These are phyloP conservation scores for Chytriomyces confervae DNA, from an alignment of 192 early-diverging fungal species.

Conservation along the genomic window DNA sequence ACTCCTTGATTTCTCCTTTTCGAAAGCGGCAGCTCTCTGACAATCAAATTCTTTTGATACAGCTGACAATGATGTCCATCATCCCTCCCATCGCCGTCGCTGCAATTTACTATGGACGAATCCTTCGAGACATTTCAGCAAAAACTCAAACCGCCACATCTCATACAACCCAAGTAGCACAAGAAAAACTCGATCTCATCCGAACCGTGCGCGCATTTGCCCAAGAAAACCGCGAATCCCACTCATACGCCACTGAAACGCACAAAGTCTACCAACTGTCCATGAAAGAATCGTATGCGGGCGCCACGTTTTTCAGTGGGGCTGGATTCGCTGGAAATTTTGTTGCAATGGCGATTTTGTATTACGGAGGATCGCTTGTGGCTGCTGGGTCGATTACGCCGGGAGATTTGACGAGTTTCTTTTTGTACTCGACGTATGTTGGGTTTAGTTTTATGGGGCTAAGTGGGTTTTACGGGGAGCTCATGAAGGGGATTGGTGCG, in stretches of 20 bases:
- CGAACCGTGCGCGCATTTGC: constrained; percentile 54
- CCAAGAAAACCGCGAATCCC: constrained; percentile 40
- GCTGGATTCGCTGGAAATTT: constrained; percentile 44
- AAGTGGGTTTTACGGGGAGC: constrained; percentile 35
- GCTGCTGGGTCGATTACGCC: constrained; percentile 35
- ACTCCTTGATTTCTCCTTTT: not conserved
- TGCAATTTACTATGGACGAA: constrained; percentile 72
- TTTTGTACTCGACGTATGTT: constrained; percentile 44
- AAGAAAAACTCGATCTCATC: constrained; percentile 64
- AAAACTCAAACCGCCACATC: constrained; percentile 70
- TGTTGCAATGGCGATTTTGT: constrained; percentile 49
- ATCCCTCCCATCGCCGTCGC: constrained; percentile 75
- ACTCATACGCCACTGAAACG: constrained; percentile 31
- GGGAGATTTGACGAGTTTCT: constrained; percentile 48
- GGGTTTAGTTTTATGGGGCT: constrained; percentile 41
- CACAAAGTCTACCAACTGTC: constrained; percentile 39
- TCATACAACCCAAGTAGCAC: constrained; percentile 71
- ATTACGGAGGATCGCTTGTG: constrained; percentile 52
- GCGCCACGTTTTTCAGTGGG: constrained; percentile 41
- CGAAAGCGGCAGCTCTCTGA: not conserved
- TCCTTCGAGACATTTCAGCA: constrained; percentile 64
- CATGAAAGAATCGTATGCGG: constrained; percentile 38
- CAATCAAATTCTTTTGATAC: not conserved
- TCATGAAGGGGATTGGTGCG: constrained; percentile 51
- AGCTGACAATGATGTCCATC: constrained; percentile 70